A percentile compares a stretch with the other conserved stretches of the same genome.
Conservation (phyloP, 2,329 filamentous ascomycete species). For the Bipolaris zeicola region DNA sequence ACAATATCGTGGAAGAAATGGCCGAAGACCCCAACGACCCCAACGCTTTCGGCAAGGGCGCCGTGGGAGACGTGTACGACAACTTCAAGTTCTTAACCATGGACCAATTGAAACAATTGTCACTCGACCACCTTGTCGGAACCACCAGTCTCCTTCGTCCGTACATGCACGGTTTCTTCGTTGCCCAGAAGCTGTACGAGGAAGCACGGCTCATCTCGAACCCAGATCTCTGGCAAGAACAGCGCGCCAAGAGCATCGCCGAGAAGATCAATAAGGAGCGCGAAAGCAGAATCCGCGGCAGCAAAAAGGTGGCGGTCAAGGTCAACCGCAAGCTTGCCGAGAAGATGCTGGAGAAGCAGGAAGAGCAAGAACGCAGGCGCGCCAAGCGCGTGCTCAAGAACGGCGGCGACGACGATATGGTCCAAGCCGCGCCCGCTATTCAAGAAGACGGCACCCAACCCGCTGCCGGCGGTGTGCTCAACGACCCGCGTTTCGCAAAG, state of each 20-base stretch:
- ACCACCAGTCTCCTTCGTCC: conserved; percentile 87
- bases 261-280: conserved; percentile 97
- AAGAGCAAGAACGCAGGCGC: conserved; percentile 63
- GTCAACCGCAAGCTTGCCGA: conserved; percentile 81
- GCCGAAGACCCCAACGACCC: conserved; percentile 76
- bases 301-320: conserved; percentile 87
- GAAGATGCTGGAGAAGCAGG: conserved; percentile 68
- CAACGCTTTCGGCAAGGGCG: conserved; percentile 59
- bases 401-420: conserved; percentile 60
- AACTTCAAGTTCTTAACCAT: conserved; percentile 98
- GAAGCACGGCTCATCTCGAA: conserved; percentile 92
- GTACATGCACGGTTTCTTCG: conserved; percentile 99
- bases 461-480: conserved; percentile 60
- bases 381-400: conserved; percentile 61
- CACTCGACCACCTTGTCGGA: conserved; percentile 85
- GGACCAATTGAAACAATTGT: conserved; percentile 82
- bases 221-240: conserved; percentile 91
- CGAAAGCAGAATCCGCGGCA: conserved; percentile 90
- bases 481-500: conserved; percentile 83
- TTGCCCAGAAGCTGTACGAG: conserved; percentile 92
- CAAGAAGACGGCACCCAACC: conserved; percentile 58
- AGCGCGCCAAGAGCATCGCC: conserved; percentile 86
- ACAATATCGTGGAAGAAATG: conserved; percentile 99
- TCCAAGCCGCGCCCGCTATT: conserved; percentile 38
- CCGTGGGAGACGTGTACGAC: conserved; percentile 84